Evolutionary conservation across 441 rosid species (phyloP).

Genomic region (Viola pubescens): DNA sequence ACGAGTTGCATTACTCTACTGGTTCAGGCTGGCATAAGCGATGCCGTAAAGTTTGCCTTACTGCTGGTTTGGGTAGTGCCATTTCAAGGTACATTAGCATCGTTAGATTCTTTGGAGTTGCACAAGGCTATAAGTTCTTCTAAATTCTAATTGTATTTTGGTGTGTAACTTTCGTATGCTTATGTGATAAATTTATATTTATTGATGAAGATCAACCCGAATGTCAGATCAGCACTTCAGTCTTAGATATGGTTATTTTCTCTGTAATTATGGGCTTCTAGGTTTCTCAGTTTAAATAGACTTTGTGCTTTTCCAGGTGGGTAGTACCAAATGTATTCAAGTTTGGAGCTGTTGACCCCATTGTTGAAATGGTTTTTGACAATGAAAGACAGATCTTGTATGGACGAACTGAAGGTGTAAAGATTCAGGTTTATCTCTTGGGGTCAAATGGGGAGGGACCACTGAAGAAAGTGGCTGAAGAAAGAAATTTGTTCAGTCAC

Average conservation of each 20-base stretch:
- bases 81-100: slow-evolving; percentile 60
- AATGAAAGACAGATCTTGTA: slow-evolving; percentile 84
- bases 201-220: neutral
- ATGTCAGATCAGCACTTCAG: slow-evolving; percentile 5
- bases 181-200: neutral
- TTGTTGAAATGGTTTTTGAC: slow-evolving; percentile 87
- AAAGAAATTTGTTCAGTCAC: slow-evolving; percentile 74
- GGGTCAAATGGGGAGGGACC: slow-evolving; percentile 77
- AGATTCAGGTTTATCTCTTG: slow-evolving; percentile 75
- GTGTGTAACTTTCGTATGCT: neutral
- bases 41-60: slow-evolving; percentile 88
- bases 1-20: slow-evolving; percentile 73
- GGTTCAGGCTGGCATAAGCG: slow-evolving; percentile 89
- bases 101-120: slow-evolving; percentile 1
- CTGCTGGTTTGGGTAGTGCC: slow-evolving; percentile 88
- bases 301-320: slow-evolving; percentile 57
- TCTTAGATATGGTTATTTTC: neutral
- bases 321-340: slow-evolving; percentile 84
- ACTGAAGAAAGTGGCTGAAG: slow-evolving; percentile 88
- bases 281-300: neutral
- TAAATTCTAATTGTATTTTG: neutral
- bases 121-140: neutral
- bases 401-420: slow-evolving; percentile 91
- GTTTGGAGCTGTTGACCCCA: slow-evolving; percentile 90
- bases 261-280: neutral